These are phyloP conservation scores for Umbelopsis sp. DNA, from an alignment of 192 early-diverging fungal genomes.

Conservation along the genomic window DNA sequence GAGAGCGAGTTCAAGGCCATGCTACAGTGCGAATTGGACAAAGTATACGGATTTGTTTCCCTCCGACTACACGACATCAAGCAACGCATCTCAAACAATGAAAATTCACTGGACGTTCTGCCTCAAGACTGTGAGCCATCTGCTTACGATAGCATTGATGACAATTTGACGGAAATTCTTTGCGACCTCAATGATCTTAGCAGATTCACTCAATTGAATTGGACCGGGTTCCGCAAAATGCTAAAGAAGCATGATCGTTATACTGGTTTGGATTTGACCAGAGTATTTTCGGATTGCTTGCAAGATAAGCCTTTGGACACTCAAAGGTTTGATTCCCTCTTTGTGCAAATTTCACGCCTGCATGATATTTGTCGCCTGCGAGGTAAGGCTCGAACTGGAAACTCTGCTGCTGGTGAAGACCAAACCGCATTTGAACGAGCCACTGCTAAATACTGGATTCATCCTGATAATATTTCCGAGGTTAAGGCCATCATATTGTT, in stretches of 20 bases:
- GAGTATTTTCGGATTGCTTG: constrained; percentile 70
- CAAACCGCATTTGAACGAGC: constrained; percentile 42
- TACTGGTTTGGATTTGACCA: constrained; percentile 70
- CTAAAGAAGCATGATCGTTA: constrained; percentile 98
- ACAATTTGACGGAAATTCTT: constrained; percentile 66
- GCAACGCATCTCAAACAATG: constrained; percentile 63
- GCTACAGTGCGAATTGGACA: constrained; percentile 83
- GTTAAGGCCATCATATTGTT: constrained; percentile 91
- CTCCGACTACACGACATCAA: constrained; percentile 68
- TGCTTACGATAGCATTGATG: constrained; percentile 48
- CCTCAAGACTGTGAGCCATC: constrained; percentile 47
- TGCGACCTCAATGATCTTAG: constrained; percentile 78
- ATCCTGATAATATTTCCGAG: constrained; percentile 94
- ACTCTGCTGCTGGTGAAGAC: constrained; percentile 29
- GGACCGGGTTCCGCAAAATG: constrained; percentile 85
- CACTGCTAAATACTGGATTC: constrained; percentile 95
- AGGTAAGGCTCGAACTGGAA: constrained; percentile 13
- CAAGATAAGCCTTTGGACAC: constrained; percentile 78
- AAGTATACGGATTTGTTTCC: constrained; percentile 73
- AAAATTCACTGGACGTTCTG: constrained; percentile 48
- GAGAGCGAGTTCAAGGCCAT: constrained; percentile 84
- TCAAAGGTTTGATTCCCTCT: constrained; percentile 74
- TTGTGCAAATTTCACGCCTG: constrained; percentile 80
- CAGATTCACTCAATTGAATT: constrained; percentile 77
- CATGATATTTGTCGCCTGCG: constrained; percentile 66